Base-by-base conservation (phyloP, 202 grass and related monocot genomes). In the Schoenoplectus triqueter region DNA sequence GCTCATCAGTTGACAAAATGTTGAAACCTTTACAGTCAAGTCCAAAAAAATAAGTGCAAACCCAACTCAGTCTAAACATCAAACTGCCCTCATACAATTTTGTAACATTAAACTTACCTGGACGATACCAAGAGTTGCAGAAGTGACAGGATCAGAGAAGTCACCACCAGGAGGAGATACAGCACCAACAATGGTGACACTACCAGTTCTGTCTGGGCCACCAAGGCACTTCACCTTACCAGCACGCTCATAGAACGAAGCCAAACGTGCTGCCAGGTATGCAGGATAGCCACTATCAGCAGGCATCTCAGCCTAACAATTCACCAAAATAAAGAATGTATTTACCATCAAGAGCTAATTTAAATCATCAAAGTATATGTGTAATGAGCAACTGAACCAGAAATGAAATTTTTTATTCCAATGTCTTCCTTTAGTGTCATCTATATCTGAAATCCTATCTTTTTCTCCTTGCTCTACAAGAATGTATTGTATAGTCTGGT, bases 251-350 rank as follows among this genome's bases (percentile, higher is more conserved):
- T 98, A 98, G 65, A 98, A 98, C 17, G 96, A 98, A 52, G 96
- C 96, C 79, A 98, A 80, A 69, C 96, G 91, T 87, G 96, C 86
- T 76, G 96, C 96, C 90, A 98, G 91, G 83, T 98, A 98, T 13
- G 96, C 96, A 68, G 96, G 96, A 86, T 98, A 98, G 80, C 96
- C 96, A 95, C 96, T 98, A 66, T 98, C 96, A 7, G 96, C 96
- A 88, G 96, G 96, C 96, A 98, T 98, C 88, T 98, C 96, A 94
- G 96, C 96, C 96, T 98, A 84, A 74, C 11, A 63, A 42, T 47
- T 42, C 69, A 68, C 17, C 15, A 62, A 66, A 86, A 60, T 57
- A 88, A 73, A 49, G 22, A 41, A 87, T 85, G n/a, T 6, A 62
- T 18, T 84, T 89, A 88, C 61, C 46, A 46, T 13, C 50, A 77